Base-by-base conservation (phyloP, 1,139 yeast species). In the Hyphopichia pseudoburtonii region DNA sequence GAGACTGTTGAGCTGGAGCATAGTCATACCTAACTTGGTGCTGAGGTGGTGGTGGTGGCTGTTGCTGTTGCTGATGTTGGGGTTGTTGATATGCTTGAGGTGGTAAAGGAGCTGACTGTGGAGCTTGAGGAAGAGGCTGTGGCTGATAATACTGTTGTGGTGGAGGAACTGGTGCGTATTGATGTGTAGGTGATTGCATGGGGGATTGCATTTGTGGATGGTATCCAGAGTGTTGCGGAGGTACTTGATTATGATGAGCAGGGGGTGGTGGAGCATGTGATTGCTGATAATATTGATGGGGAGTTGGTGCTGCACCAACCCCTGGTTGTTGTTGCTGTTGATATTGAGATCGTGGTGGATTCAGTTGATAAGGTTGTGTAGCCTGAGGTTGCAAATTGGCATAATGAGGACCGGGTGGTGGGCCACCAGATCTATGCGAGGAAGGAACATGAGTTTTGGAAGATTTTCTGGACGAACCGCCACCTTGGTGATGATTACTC, bases 101-200 rank as follows among this genome's bases (percentile, higher is more conserved):
- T 17, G 18, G 32, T 14, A 8, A 10, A 12, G n/a, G 17, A n/a
- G 30, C 16, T 9, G 35, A 19, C 19, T 45, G 44, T 26, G 46
- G 48, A 17, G 42, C 41, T 23, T 42, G 51, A 9, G 41, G 46
- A 18, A 46, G 45, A 11, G 45, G 48, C 14, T 38, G 53, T 26
- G 42, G 54, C 25, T 40, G 51, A 30, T 44, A 49, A 26, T 49
- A 48, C 45, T 42, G 49, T 9, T 42, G 48, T 18, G 42, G 32
- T 14, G 45, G 49, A 32, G 38, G 41, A 4, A 46, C 42, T 34
- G 39, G 47, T 18, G 14, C 22, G 15, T 32, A 32, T 12, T 25
- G 35, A 23, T 19, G 34, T 51, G 46, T 28, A 55, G 54, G 22
- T 46, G 42, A 7, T 50, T 52, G 36, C 3, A 28, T 17, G 15